Evolutionary conservation across 2,329 filamentous ascomycete species (phyloP).

Genomic region (Cladosporium phlei): DNA sequence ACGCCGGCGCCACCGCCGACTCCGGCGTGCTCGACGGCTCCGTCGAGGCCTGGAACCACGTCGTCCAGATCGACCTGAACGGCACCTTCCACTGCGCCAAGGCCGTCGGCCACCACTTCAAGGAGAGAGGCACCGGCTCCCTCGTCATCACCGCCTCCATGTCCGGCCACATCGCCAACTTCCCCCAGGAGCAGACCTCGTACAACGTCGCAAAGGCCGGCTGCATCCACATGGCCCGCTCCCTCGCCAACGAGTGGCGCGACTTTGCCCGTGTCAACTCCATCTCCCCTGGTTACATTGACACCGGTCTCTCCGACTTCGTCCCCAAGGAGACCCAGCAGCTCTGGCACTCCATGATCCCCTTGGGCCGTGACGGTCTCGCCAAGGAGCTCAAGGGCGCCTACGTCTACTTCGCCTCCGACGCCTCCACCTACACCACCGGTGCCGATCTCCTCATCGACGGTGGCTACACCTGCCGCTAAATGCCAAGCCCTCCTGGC

Average conservation of each 20-base stretch:
- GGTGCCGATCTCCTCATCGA: slow-evolving; percentile 49
- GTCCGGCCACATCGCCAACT: slow-evolving; percentile 81
- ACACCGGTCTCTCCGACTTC: slow-evolving; percentile 63
- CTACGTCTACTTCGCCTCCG: slow-evolving; percentile 51
- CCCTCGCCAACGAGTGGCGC: slow-evolving; percentile 65
- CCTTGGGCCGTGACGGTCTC: slow-evolving; percentile 57
- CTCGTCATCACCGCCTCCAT: slow-evolving; percentile 67
- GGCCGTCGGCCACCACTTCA: slow-evolving; percentile 77
- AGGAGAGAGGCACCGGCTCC: slow-evolving; percentile 58
- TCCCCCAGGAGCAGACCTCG: slow-evolving; percentile 65
- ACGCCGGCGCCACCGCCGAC: slow-evolving; percentile 67
- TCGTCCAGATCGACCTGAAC: slow-evolving; percentile 82
- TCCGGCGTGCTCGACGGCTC: slow-evolving; percentile 64
- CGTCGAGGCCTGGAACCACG: slow-evolving; percentile 67
- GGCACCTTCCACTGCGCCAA: slow-evolving; percentile 82
- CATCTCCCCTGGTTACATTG: slow-evolving; percentile 65
- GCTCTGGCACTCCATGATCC: slow-evolving; percentile 57
- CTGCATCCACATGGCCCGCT: slow-evolving; percentile 60
- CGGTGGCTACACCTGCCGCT: slow-evolving; percentile 42
- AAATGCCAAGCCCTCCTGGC: slow-evolving; percentile 16
- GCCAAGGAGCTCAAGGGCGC: slow-evolving; percentile 62
- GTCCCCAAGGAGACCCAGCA: slow-evolving; percentile 55
- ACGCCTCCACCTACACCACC: slow-evolving; percentile 49
- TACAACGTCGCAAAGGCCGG: slow-evolving; percentile 64
- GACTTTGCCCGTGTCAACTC: slow-evolving; percentile 65